These are phyloP conservation scores for Penicillium goetzii DNA, from an alignment of 495 filamentous ascomycete species.

Conservation along the genomic window DNA sequence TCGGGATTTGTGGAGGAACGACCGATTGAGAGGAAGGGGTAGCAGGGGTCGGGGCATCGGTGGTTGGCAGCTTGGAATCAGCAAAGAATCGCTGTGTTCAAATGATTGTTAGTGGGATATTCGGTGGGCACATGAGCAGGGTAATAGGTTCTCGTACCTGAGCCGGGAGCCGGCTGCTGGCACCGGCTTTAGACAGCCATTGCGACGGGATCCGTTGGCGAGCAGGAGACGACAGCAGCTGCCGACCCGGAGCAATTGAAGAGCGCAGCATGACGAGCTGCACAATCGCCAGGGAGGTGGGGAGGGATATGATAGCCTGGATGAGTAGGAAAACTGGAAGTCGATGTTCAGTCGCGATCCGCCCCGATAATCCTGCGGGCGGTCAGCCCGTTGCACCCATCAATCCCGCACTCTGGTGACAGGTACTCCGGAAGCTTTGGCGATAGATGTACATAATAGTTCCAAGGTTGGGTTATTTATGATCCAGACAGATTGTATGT, in stretches of 20 bases:
- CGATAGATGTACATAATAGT: background rate
- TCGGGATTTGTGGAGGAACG: slow-evolving; percentile 63
- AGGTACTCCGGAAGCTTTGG: too few relatives aligned
- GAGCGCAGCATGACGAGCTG: slow-evolving; percentile 56
- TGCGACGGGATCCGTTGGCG: slow-evolving; percentile 50
- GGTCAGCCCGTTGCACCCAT: slow-evolving; percentile 26
- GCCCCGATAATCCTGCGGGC: slow-evolving; percentile 49
- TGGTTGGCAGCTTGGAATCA: slow-evolving; percentile 42
- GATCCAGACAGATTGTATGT: too few relatives aligned
- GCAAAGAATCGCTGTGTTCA: slow-evolving; percentile 48
- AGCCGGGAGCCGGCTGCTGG: slow-evolving; percentile 46
- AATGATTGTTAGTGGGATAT: slow-evolving; percentile 15
- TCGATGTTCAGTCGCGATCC: slow-evolving; percentile 48
- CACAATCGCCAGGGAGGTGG: slow-evolving; percentile 45
- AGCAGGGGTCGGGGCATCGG: slow-evolving; percentile 43
- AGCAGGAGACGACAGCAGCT: slow-evolving; percentile 46
- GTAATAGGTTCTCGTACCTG: slow-evolving; percentile 43
- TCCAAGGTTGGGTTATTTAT: too few relatives aligned
- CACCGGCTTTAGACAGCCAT: slow-evolving; percentile 51
- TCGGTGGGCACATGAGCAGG: slow-evolving; percentile 15
- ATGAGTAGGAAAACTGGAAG: slow-evolving; percentile 43
- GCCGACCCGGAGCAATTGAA: slow-evolving; percentile 50
- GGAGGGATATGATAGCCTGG: slow-evolving; percentile 34
- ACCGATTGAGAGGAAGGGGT: slow-evolving; percentile 55
- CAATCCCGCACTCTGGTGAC: slow-evolving; percentile 3